Conservation (phyloP, 2,329 filamentous ascomycete genomes). For the Apiospora malaysiana region DNA sequence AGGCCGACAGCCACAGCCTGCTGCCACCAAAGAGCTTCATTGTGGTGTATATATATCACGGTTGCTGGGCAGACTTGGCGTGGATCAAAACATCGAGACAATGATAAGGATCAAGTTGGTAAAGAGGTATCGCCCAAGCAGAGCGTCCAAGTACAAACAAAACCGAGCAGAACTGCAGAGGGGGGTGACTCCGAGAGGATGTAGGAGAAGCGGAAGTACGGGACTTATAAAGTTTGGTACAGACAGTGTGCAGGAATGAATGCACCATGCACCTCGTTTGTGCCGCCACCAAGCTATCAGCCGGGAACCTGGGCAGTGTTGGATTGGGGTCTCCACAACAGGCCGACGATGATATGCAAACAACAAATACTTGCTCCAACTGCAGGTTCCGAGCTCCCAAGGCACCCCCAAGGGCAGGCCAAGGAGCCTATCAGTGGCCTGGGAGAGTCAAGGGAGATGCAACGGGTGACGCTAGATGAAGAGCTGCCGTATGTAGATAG, state of each 20-base stretch:
- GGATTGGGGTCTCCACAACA: background rate
- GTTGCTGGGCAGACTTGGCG: background rate
- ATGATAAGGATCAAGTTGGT: background rate
- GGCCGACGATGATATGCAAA: background rate
- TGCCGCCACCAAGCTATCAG: background rate
- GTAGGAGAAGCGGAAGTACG: background rate
- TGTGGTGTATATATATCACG: conserved; percentile 25
- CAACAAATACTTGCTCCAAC: conserved; percentile 3
- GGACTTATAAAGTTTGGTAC: conserved; percentile 6
- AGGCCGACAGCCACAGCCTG: conserved; percentile 34
- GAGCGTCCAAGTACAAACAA: background rate
- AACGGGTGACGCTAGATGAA: conserved; percentile 3
- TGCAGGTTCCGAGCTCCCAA: background rate
- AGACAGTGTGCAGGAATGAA: background rate
- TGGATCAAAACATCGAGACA: conserved; percentile 22
- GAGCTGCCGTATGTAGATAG: conserved; percentile 1
- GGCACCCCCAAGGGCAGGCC: background rate
- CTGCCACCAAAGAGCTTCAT: conserved; percentile 28
- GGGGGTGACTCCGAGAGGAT: background rate
- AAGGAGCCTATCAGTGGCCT: background rate
- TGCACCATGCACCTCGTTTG: background rate
- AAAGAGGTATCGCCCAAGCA: background rate
- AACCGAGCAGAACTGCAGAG: background rate
- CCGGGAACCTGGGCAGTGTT: background rate
- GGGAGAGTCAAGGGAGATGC: background rate